phyloP scores from a whole-genome alignment of 2,329 filamentous ascomycete species.

The Taxawa tesnikishii region DNA sequence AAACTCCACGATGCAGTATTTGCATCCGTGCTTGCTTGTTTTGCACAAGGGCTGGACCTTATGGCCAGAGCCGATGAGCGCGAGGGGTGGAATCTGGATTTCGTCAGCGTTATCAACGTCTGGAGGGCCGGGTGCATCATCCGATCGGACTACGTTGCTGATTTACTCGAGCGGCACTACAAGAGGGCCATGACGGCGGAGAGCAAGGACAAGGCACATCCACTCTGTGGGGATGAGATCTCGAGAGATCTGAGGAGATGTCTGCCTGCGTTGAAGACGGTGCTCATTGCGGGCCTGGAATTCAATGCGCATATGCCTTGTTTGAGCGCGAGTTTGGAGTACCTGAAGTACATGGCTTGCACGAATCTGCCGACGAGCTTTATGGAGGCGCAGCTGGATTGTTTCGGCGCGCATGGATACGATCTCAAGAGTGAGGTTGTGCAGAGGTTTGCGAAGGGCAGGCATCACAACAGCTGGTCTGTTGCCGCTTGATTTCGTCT shows the following conservation, averaged over 20 bases:
- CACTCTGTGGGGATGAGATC: slow-evolving; percentile 20
- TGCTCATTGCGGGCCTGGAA: slow-evolving; percentile 34
- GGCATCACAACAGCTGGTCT: slow-evolving; percentile 44
- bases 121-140: slow-evolving; percentile 52
- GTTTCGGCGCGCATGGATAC: slow-evolving; percentile 47
- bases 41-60: slow-evolving; percentile 45
- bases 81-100: slow-evolving; percentile 37
- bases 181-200: neutral
- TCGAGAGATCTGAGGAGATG: slow-evolving; percentile 32
- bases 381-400: slow-evolving; percentile 49
- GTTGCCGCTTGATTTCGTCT: no score
- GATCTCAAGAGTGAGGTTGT: slow-evolving; percentile 35
- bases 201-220: neutral
- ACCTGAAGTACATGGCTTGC: slow-evolving; percentile 43
- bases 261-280: slow-evolving; percentile 34
- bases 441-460: slow-evolving; percentile 32
- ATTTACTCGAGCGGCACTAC: slow-evolving; percentile 31
- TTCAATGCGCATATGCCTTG: slow-evolving; percentile 41
- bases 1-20: slow-evolving; percentile 40
- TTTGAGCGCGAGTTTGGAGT: slow-evolving; percentile 43
- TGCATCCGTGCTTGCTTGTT: slow-evolving; percentile 38
- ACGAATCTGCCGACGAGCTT: slow-evolving; percentile 44
- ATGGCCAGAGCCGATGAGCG: slow-evolving; percentile 38
- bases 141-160: slow-evolving; percentile 40
- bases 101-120: slow-evolving; percentile 30